These are phyloP conservation scores for Ganoderma lingzhi DNA, from an alignment of 1,284 basidiomycete genomes.

Conservation along the genomic window DNA sequence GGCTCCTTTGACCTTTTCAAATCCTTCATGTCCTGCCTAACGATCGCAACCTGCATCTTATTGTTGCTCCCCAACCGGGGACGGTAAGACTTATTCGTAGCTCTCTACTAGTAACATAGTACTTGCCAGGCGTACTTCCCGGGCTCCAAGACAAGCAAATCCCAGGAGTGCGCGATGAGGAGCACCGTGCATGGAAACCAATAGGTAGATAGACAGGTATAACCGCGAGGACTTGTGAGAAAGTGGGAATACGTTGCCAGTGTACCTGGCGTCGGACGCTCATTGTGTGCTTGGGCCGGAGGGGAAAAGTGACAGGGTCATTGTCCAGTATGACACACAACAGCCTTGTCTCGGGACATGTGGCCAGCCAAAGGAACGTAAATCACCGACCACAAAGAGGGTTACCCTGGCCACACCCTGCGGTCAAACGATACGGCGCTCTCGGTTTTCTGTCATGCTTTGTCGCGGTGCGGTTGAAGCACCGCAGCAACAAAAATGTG, in stretches of 20 bases:
- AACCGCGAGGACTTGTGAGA: background rate
- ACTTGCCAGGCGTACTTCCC: too few relatives aligned
- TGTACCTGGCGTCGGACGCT: background rate
- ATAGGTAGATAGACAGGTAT: background rate
- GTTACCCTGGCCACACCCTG: background rate
- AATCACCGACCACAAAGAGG: background rate
- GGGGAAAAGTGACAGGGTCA: background rate
- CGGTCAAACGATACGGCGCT: background rate
- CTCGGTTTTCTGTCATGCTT: background rate
- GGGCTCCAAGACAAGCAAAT: too few relatives aligned
- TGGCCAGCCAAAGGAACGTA: background rate
- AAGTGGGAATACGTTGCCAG: background rate
- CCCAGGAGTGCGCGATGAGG: background rate
- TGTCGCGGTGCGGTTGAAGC: background rate
- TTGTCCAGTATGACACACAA: background rate
- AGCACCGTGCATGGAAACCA: background rate
- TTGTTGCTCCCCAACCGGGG: background rate
- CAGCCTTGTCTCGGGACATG: background rate
- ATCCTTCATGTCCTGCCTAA: background rate
- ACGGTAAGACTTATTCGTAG: too few relatives aligned
- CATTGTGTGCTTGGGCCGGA: background rate
- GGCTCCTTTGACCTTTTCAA: background rate
- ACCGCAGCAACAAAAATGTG: background rate
- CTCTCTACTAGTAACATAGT: background rate
- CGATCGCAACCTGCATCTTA: background rate